Percentiles rank a stretch among this genome's conserved stretches.
These are phyloP conservation scores for Sporothrix brunneoviolacea DNA, from an alignment of 2,329 filamentous ascomycete species.

Conservation along the genomic window DNA sequence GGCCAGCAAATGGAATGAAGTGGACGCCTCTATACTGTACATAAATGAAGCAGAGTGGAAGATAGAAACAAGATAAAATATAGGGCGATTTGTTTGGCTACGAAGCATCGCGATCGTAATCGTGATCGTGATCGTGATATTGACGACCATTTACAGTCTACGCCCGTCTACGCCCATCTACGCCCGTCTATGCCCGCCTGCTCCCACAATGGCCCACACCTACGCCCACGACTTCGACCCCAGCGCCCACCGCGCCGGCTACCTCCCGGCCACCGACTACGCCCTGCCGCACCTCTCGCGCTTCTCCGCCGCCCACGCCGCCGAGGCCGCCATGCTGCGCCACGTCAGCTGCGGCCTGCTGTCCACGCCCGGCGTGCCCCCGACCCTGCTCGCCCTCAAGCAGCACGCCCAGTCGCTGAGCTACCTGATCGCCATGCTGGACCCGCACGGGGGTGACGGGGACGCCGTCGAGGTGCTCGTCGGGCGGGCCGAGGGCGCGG, in stretches of 20 bases:
- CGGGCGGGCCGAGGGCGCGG: background rate
- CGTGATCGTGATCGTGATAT: too few species aligned
- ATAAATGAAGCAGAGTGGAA: too few species aligned
- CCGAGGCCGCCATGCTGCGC: conserved; percentile 29
- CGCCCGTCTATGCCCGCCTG: too few species aligned
- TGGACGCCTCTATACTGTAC: too few species aligned
- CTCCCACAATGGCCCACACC: conserved; percentile 16
- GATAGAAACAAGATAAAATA: too few species aligned
- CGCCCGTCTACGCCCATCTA: too few species aligned
- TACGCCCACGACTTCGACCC: conserved; percentile 17
- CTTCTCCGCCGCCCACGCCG: conserved; percentile 29
- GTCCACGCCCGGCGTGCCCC: conserved; percentile 43
- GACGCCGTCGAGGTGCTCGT: conserved; percentile 10
- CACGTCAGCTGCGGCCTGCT: conserved; percentile 54
- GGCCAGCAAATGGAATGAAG: too few species aligned
- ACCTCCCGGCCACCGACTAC: conserved; percentile 33
- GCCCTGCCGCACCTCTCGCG: conserved; percentile 35
- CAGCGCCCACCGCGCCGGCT: conserved; percentile 15
- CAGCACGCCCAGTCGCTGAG: conserved; percentile 53
- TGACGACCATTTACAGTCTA: too few species aligned
- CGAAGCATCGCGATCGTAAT: too few species aligned
- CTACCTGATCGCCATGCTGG: conserved; percentile 44
- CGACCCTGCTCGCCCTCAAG: conserved; percentile 52
- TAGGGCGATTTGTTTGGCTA: too few species aligned
- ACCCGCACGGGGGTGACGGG: conserved; percentile 24